A percentile compares a stretch with the other conserved stretches of the same genome.
phyloP scores from a whole-genome alignment of 192 early-diverging fungal genomes.

The Cladochytrium replicatum region DNA sequence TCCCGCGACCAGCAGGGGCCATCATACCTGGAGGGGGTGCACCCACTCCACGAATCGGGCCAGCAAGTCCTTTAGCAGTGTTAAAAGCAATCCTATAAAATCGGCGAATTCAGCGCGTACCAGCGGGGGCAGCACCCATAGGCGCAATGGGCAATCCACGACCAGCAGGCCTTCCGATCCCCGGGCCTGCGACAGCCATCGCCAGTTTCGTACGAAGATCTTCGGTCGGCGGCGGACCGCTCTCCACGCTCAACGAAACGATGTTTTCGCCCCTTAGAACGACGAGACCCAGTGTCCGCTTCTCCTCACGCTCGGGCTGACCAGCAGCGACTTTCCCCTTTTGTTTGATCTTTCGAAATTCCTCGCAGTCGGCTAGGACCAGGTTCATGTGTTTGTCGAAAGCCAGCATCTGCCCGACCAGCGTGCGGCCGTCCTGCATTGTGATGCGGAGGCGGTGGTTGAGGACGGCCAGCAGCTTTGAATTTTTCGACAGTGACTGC shows the following conservation, averaged over 20 bases:
- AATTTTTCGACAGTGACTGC: no score
- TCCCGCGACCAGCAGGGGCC: conserved; percentile 57
- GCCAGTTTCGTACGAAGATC: no score
- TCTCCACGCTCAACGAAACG: conserved; percentile 82
- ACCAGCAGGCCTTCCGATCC: conserved; percentile 58
- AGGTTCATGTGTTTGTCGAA: conserved; percentile 99
- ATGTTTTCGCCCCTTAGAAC: conserved; percentile 91
- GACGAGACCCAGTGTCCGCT: conserved; percentile 85
- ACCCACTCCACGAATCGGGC: conserved; percentile 92
- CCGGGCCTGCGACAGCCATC: no score
- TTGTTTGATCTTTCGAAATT: conserved; percentile 84
- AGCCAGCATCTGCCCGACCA: conserved; percentile 98
- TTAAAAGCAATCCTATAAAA: conserved; percentile 2
- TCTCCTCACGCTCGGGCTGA: conserved; percentile 64
- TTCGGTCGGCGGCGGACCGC: conserved; percentile 73
- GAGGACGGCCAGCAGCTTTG: conserved; percentile 86
- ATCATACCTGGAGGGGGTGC: conserved; percentile 86
- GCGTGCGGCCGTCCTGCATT: conserved; percentile 76
- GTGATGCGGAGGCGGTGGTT: conserved; percentile 93
- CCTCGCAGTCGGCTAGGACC: conserved; percentile 94
- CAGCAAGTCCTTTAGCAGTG: conserved; percentile 47
- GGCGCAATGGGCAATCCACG: conserved; percentile 59
- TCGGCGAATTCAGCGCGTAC: no score
- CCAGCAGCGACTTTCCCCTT: conserved; percentile 43
- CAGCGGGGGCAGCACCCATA: conserved; percentile 13